phyloP scores from a whole-genome alignment of 2,329 filamentous ascomycete genomes.

The Diplodia mutila region DNA sequence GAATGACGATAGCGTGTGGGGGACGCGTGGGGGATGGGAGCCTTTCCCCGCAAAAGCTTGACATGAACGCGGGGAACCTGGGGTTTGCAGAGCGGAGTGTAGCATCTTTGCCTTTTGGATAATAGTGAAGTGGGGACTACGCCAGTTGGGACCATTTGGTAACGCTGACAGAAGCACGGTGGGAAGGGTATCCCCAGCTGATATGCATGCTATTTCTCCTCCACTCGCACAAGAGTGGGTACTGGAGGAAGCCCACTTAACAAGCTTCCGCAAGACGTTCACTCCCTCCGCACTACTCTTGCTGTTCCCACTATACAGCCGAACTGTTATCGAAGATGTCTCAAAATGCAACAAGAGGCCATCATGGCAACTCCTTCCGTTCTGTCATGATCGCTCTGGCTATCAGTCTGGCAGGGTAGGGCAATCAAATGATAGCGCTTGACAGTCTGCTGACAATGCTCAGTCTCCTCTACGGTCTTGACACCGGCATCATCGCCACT shows the following conservation, averaged over 20 bases:
- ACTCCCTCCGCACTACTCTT: background rate
- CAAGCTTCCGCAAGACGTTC: too few relatives aligned
- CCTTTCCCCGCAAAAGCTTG: background rate
- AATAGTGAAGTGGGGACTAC: background rate
- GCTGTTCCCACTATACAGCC: background rate
- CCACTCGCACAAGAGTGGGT: too few relatives aligned
- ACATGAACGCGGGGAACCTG: background rate
- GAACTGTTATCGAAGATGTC: background rate
- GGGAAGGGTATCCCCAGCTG: background rate
- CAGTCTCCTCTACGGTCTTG: background rate
- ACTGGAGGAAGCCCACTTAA: too few relatives aligned
- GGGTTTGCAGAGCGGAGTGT: background rate
- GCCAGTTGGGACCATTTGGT: background rate
- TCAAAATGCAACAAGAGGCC: background rate
- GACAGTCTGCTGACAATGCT: background rate
- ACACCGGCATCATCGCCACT: conserved; percentile 40
- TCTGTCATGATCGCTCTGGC: background rate
- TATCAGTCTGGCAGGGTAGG: background rate
- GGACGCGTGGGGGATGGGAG: background rate
- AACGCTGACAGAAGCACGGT: background rate
- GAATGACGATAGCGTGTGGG: background rate
- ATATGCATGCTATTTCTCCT: background rate
- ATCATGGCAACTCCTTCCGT: conserved; percentile 5
- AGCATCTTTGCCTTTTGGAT: background rate
- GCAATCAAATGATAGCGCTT: background rate